phyloP scores from a whole-genome alignment of 805 yeast species.

The Spathaspora girioi region DNA sequence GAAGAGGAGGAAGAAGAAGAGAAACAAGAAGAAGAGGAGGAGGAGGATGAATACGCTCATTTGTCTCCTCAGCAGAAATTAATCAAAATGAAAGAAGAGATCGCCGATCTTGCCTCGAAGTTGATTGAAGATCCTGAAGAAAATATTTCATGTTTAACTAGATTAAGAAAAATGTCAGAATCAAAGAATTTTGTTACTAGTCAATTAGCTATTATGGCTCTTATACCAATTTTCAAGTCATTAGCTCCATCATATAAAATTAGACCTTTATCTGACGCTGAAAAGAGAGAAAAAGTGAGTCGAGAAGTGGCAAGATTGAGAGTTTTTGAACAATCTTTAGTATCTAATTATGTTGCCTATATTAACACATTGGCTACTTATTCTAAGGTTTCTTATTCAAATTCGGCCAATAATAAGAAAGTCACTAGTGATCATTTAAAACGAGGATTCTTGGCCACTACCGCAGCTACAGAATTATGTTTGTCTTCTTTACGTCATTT shows the following conservation, averaged over 20 bases:
- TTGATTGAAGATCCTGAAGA: slow-evolving; percentile 90
- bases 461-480: slow-evolving; percentile 74
- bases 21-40: slow-evolving; percentile 20
- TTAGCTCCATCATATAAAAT: slow-evolving; percentile 87
- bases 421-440: slow-evolving; percentile 32
- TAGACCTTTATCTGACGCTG: slow-evolving; percentile 76
- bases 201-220: slow-evolving; percentile 70
- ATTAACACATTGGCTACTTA: slow-evolving; percentile 51
- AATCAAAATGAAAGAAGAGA: slow-evolving; percentile 67
- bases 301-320: slow-evolving; percentile 78
- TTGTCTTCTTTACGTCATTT: slow-evolving; percentile 67
- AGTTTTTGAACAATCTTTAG: slow-evolving; percentile 74
- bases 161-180: slow-evolving; percentile 66
- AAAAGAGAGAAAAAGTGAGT: slow-evolving; percentile 75
- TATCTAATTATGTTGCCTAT: slow-evolving; percentile 64
- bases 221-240: slow-evolving; percentile 79
- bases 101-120: slow-evolving; percentile 75
- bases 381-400: slow-evolving; percentile 34
- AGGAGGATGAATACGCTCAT: slow-evolving; percentile 44
- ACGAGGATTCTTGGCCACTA: slow-evolving; percentile 58
- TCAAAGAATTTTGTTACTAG: slow-evolving; percentile 64
- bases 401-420: slow-evolving; percentile 32
- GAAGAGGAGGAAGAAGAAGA: slow-evolving; percentile 16
- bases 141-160: slow-evolving; percentile 57
- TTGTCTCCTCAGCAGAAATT: slow-evolving; percentile 52